Evolutionary conservation across 176 grass and related monocot genomes (phyloP).

Genomic region (Aegilops longissima): DNA sequence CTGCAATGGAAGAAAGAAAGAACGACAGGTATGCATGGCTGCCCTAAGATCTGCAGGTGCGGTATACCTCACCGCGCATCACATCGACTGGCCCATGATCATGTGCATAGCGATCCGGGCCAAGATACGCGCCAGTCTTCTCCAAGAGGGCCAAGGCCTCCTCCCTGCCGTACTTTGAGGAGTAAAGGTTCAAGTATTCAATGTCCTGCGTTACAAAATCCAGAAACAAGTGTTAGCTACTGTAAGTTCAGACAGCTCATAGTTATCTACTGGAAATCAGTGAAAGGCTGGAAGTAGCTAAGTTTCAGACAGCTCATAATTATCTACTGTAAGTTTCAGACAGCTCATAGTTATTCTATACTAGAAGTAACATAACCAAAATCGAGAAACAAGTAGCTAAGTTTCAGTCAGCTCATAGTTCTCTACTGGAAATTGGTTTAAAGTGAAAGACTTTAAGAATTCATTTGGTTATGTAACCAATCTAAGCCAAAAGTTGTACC

Average conservation of each 20-base stretch:
- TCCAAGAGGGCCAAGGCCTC: conserved; percentile 65
- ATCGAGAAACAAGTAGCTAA: background rate
- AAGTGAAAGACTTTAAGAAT: background rate
- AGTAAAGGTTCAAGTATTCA: conserved; percentile 92
- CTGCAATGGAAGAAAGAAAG: background rate
- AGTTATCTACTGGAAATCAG: too few species aligned
- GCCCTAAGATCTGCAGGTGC: conserved; percentile 62
- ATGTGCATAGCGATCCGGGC: conserved; percentile 71
- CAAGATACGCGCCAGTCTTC: conserved; percentile 75
- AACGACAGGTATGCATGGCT: background rate
- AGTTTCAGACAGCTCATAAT: too few species aligned
- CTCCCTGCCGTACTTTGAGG: conserved; percentile 71
- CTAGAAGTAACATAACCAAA: background rate
- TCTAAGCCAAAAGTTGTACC: background rate
- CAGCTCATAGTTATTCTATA: too few species aligned
- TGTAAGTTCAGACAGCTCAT: too few species aligned
- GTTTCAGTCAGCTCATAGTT: background rate
- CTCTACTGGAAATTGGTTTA: background rate
- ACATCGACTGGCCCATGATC: conserved; percentile 81
- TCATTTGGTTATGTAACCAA: background rate
- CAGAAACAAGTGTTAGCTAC: background rate
- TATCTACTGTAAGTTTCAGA: too few species aligned
- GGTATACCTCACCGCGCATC: conserved; percentile 88
- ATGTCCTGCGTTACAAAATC: conserved; percentile 55
- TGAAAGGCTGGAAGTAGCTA: too few species aligned